Evolutionary conservation across 2,329 filamentous ascomycete species (phyloP).

Genomic region (Aspergillus ruber): DNA sequence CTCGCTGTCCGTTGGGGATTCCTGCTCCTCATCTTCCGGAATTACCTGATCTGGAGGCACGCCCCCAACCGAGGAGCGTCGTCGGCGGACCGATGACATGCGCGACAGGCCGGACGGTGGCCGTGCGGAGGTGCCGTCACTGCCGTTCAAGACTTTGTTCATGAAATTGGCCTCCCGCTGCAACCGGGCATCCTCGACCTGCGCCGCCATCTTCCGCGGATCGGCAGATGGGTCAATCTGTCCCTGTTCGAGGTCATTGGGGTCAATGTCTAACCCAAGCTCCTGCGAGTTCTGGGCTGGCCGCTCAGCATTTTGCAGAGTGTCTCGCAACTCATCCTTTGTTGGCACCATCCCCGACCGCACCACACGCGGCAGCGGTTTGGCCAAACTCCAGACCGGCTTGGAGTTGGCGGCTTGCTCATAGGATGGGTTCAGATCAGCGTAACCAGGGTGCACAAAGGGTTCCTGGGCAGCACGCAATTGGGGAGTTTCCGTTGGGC

Average conservation of each 20-base stretch:
- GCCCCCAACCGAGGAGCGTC: conserved; percentile 17
- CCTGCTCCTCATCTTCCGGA: conserved; percentile 16
- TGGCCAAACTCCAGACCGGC: conserved; percentile 50
- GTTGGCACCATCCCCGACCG: conserved; percentile 49
- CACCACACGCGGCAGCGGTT: conserved; percentile 49
- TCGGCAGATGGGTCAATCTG: conserved; percentile 33
- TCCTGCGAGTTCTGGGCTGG: conserved; percentile 27
- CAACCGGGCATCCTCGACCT: conserved; percentile 38
- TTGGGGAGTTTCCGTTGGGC: conserved; percentile 26
- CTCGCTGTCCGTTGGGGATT: conserved; percentile 9
- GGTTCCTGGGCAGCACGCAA: conserved; percentile 33
- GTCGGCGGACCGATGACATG: conserved; percentile 15
- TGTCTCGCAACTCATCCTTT: conserved; percentile 31
- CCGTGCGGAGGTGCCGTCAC: conserved; percentile 13
- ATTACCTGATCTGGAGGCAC: conserved; percentile 14
- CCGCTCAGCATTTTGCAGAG: conserved; percentile 22
- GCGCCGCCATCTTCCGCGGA: conserved; percentile 37
- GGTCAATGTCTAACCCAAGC: conserved; percentile 33
- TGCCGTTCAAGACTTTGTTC: conserved; percentile 27
- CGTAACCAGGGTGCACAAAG: conserved; percentile 50
- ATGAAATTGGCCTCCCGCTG: conserved; percentile 37
- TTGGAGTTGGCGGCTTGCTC: conserved; percentile 45
- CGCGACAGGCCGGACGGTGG: conserved; percentile 16
- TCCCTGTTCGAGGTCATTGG: conserved; percentile 39
- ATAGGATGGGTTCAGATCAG: conserved; percentile 49